These are phyloP conservation scores for Xylaria multiplex DNA, from an alignment of 2,329 filamentous ascomycete genomes.

Conservation along the genomic window DNA sequence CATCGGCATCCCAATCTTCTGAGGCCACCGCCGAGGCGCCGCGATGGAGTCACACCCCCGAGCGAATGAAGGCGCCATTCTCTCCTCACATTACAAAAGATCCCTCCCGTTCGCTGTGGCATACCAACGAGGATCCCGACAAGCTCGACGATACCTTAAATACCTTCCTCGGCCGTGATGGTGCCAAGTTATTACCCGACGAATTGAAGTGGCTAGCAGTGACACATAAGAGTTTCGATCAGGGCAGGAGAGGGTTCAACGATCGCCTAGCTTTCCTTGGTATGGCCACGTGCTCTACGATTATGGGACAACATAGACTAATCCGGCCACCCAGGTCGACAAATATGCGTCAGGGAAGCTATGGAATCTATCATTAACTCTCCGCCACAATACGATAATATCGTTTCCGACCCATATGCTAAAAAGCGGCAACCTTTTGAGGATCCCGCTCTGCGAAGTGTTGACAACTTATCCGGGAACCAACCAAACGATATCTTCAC, in stretches of 20 bases:
- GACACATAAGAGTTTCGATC: constrained; percentile 98
- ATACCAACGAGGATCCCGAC: constrained; percentile 78
- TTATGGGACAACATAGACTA: constrained; percentile 26
- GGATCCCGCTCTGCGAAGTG: constrained; percentile 75
- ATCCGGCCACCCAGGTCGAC: constrained; percentile 41
- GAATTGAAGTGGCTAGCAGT: constrained; percentile 97
- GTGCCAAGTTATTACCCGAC: constrained; percentile 79
- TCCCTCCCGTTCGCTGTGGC: constrained; percentile 65
- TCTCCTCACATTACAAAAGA: constrained; percentile 67
- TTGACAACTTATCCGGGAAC: constrained; percentile 74
- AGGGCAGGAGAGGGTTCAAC: constrained; percentile 93
- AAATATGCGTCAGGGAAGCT: constrained; percentile 45
- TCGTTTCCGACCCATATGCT: constrained; percentile 54
- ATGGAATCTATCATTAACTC: constrained; percentile 73
- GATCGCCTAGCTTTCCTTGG: constrained; percentile 90
- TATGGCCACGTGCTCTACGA: constrained; percentile 54
- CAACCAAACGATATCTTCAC: constrained; percentile 71
- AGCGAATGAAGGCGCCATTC: constrained; percentile 75
- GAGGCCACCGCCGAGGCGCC: constrained; percentile 52
- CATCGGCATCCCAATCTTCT: constrained; percentile 35
- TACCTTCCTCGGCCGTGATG: constrained; percentile 76
- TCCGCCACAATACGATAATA: constrained; percentile 44
- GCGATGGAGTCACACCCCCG: constrained; percentile 77
- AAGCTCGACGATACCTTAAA: constrained; percentile 82
- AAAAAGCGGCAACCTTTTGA: constrained; percentile 72